These are phyloP conservation scores for Penicillium frequentans DNA, from an alignment of 2,329 filamentous ascomycete species.

Conservation along the genomic window DNA sequence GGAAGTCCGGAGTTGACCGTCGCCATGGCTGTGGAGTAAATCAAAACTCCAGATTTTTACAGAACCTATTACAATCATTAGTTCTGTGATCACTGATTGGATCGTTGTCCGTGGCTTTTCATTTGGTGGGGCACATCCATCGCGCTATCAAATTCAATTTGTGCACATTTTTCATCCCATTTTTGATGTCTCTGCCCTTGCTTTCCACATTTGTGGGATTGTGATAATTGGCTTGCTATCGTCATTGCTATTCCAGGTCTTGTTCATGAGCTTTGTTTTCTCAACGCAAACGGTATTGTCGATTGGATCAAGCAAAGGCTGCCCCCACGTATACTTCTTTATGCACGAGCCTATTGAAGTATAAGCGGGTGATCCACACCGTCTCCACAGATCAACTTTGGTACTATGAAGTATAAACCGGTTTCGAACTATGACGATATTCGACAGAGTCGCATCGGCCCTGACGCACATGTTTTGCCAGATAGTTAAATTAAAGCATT, in stretches of 20 bases:
- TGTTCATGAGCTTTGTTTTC: neutral
- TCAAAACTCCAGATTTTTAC: neutral
- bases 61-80: neutral
- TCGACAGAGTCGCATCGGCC: neutral
- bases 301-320: neutral
- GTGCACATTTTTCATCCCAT: neutral
- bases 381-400: neutral
- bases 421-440: conserved; percentile 9
- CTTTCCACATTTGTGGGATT: neutral
- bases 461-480: neutral
- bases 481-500: neutral
- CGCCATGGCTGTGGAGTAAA: neutral
- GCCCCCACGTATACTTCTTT: neutral
- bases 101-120: neutral
- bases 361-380: conserved; percentile 1
- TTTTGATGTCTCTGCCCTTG: neutral
- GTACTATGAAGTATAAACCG: neutral
- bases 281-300: neutral
- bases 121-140: neutral
- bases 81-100: neutral
- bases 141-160: neutral
- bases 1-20: neutral
- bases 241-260: neutral
- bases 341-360: neutral
- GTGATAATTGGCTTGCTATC: neutral